A percentile compares a stretch with the other conserved stretches of the same genome.
These are phyloP conservation scores for Athelia psychrophila DNA, from an alignment of 1,284 basidiomycete species.

Conservation along the genomic window DNA sequence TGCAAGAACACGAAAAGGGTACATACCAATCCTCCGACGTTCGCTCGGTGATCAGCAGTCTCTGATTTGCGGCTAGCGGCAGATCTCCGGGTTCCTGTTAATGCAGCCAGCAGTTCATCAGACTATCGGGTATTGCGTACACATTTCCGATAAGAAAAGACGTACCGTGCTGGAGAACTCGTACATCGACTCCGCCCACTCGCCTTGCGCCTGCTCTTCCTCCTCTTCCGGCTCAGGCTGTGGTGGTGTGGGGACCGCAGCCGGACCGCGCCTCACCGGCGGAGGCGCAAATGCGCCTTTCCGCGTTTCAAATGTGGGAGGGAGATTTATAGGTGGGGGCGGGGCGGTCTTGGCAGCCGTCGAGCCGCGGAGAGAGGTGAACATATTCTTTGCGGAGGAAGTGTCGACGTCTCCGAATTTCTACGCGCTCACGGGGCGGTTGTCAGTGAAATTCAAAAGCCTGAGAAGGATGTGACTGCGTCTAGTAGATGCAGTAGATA, in stretches of 20 bases:
- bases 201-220: conserved; percentile 47
- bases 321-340: conserved; percentile 28
- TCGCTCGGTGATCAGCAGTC: conserved; percentile 56
- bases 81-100: conserved; percentile 66
- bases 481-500: too few species aligned
- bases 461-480: too few species aligned
- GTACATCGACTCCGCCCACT: conserved; percentile 77
- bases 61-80: conserved; percentile 47
- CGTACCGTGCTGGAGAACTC: conserved; percentile 67
- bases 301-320: conserved; percentile 45
- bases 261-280: conserved; percentile 37
- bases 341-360: conserved; percentile 36
- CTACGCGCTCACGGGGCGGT: too few species aligned
- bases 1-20: conserved; percentile 1
- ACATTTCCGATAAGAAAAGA: conserved; percentile 4
- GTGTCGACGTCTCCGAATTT: conserved; percentile 60
- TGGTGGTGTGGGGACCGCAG: conserved; percentile 22
- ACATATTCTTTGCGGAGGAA: conserved; percentile 48
- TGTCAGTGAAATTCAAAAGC: too few species aligned
- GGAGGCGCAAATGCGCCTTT: conserved; percentile 54
- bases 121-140: too few species aligned
- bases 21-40: conserved; percentile 74
- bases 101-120: conserved; percentile 1
- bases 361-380: conserved; percentile 43
- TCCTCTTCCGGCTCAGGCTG: conserved; percentile 24